Base-by-base conservation (phyloP, 2,329 filamentous ascomycete genomes). In the Teratosphaeria destructans region DNA sequence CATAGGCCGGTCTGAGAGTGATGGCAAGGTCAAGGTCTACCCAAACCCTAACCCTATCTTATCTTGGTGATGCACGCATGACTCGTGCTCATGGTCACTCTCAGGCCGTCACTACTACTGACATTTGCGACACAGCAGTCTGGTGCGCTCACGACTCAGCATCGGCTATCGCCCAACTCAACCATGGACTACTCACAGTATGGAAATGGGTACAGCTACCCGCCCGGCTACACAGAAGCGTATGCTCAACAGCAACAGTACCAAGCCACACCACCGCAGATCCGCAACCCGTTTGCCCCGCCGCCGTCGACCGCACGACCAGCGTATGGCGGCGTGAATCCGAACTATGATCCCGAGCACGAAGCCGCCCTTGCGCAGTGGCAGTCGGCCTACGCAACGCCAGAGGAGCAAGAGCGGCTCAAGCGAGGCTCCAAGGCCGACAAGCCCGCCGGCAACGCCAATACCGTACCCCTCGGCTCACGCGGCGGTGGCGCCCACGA, bases 301-400 rank as follows among this genome's bases (percentile, higher is more conserved):
- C 80, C 87, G 16, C 64, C 66, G 58, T 79, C 81, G n/a, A 85
- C 87, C 14, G 56, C 57, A 57, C 34, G 57, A 7, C 53, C 62
- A 14, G 59, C 60, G 29, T 63, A 63, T 12, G 56, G 57, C 16
- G 61, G 60, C 47, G 58, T 61, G 6, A 76, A 76, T 35, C 64
- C 74, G 10, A 75, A 73, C 35, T 73, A 82, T 57, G 84, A 96
- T 68, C 85, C 90, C 3, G 90, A 96, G 66, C 87, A 90, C 78
- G 90, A 94, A 60, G 90, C 90, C 34, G 90, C 95, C 73, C 92
- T 96, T 62, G 91, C 92, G 55, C 89, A 95, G 74, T 96, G 93
- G 90, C 91, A 95, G 75, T 93, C 88, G 5, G 63, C 59, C 59
- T 62, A 65, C 62, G 67, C 57, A 58, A 64, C 59, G 53, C 74